Conservation (phyloP, 768 basidiomycete species). For the Sporobolomyces phaffii region DNA sequence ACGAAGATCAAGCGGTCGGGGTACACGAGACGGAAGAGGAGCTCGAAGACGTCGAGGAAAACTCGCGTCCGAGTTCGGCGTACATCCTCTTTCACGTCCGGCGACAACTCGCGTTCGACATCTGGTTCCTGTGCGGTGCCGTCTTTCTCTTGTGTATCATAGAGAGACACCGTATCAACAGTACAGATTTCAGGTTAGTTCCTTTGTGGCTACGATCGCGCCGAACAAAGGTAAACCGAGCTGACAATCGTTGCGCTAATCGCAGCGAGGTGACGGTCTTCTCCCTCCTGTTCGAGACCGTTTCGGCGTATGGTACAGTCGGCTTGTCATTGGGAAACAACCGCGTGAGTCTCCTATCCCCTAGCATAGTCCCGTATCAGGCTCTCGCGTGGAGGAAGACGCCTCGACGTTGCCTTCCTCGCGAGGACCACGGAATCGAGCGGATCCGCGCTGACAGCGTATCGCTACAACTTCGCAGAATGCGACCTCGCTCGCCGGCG, state of each 20-base stretch:
- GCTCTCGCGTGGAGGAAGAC: no score
- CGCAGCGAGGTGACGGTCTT: conserved; percentile 36
- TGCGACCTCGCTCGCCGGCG: conserved; percentile 73
- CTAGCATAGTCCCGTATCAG: no score
- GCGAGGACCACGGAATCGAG: no score
- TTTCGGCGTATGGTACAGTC: conserved; percentile 65
- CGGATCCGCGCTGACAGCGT: no score
- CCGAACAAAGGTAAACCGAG: no score
- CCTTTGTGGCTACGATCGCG: no score
- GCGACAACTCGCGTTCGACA: conserved; percentile 86
- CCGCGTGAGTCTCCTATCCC: conserved; percentile 51
- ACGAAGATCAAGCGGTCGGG: conserved; percentile 83
- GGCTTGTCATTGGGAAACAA: conserved; percentile 82
- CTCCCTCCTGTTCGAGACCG: conserved; percentile 58
- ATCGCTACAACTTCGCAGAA: conserved; percentile 50
- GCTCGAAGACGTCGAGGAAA: conserved; percentile 30
- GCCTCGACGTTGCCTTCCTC: no score
- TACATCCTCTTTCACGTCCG: conserved; percentile 58
- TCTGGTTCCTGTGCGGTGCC: conserved; percentile 93
- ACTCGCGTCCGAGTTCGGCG: conserved; percentile 25
- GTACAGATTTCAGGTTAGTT: conserved; percentile 10
- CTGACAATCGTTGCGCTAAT: no score
- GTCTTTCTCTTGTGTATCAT: conserved; percentile 87
- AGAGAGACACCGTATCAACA: conserved; percentile 50
- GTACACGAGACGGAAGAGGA: conserved; percentile 37